Conservation (phyloP, 805 yeast species). For the Yamadazyma tumulicola region DNA sequence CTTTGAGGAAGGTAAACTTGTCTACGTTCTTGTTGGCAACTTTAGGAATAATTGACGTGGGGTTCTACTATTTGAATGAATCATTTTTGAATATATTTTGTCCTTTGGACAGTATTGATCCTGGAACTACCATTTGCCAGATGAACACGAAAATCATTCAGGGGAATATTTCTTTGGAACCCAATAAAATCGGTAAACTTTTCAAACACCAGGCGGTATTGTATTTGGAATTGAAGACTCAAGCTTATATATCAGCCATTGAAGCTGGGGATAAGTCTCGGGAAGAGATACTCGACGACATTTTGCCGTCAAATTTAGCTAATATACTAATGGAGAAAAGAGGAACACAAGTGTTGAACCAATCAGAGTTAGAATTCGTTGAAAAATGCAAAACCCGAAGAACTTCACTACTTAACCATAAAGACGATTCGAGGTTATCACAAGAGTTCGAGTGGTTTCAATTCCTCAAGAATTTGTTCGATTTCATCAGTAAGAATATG, state of each 20-base stretch:
- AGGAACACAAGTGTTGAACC: conserved; percentile 46
- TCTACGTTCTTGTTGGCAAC: conserved; percentile 88
- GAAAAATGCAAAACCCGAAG: conserved; percentile 70
- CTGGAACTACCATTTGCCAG: conserved; percentile 39
- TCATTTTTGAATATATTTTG: conserved; percentile 85
- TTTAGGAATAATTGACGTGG: conserved; percentile 79
- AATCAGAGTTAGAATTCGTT: conserved; percentile 78
- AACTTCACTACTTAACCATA: conserved; percentile 49
- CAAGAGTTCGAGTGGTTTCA: conserved; percentile 83
- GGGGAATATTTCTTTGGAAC: conserved; percentile 15
- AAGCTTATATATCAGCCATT: conserved; percentile 87
- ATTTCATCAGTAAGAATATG: conserved; percentile 72
- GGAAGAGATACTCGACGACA: conserved; percentile 65
- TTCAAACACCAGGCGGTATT: conserved; percentile 78
- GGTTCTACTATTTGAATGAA: conserved; percentile 81
- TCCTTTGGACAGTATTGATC: conserved; percentile 60
- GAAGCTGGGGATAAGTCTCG: conserved; percentile 60
- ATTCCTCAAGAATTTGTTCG: conserved; percentile 74
- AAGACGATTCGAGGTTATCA: conserved; percentile 50
- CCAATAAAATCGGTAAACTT: conserved; percentile 47
- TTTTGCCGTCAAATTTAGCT: conserved; percentile 68
- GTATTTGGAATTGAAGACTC: conserved; percentile 86
- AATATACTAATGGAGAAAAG: conserved; percentile 38
- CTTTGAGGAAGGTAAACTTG: conserved; percentile 79
- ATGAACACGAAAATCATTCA: conserved; percentile 31